Conservation (phyloP, 2,329 filamentous ascomycete genomes). For the Aspergillus quadricinctus region DNA sequence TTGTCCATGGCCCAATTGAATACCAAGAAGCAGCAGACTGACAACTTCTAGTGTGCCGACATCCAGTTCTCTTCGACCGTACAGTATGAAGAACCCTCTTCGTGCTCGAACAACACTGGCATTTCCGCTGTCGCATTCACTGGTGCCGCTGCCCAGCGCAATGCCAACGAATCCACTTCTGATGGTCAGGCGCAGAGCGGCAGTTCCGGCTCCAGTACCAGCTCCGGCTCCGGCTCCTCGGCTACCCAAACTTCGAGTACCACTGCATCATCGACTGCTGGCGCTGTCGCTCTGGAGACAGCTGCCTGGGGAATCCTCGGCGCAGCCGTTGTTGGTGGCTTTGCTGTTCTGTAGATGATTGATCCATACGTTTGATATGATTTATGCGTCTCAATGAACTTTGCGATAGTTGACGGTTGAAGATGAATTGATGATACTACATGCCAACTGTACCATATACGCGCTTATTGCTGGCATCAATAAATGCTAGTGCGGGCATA, state of each 20-base stretch:
- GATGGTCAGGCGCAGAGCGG: conserved; percentile 28
- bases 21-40: background rate
- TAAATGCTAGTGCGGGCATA: background rate
- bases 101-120: conserved; percentile 58
- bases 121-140: conserved; percentile 46
- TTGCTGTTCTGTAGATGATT: conserved; percentile 28
- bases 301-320: conserved; percentile 37
- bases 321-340: conserved; percentile 28
- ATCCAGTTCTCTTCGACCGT: conserved; percentile 59
- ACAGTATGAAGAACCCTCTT: conserved; percentile 38
- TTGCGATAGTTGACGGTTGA: background rate
- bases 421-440: background rate
- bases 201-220: conserved; percentile 11
- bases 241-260: conserved; percentile 3
- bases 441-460: background rate
- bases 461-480: background rate
- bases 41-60: conserved; percentile 60
- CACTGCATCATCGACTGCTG: conserved; percentile 22
- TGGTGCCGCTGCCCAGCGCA: conserved; percentile 31
- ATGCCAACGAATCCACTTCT: conserved; percentile 43
- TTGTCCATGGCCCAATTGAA: background rate
- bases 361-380: background rate
- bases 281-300: conserved; percentile 28
- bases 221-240: conserved; percentile 8
- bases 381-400: background rate